Evolutionary conservation across 768 basidiomycete genomes (phyloP).

Genomic region (Udeniomyces megalosporus): DNA sequence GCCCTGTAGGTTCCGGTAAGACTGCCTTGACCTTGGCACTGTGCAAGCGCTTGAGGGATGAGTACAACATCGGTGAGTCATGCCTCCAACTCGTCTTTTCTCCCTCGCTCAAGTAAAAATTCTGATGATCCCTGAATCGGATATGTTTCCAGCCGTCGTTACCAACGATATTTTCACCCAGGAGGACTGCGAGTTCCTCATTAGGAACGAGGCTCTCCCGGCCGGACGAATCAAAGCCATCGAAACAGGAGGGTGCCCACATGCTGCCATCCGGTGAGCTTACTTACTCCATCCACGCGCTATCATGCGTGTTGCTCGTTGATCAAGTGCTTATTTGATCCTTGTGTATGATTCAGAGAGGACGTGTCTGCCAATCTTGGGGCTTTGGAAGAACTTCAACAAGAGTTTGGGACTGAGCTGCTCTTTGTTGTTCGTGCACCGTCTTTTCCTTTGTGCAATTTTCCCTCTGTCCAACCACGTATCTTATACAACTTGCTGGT

Average conservation of each 20-base stretch:
- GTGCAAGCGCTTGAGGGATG: constrained; percentile 59
- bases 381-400: constrained; percentile 84
- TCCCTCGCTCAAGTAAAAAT: background rate
- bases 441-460: background rate
- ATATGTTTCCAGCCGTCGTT: constrained; percentile 56
- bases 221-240: constrained; percentile 69
- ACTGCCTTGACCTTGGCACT: constrained; percentile 84
- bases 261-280: constrained; percentile 78
- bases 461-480: background rate
- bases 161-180: constrained; percentile 99
- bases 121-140: background rate
- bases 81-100: background rate
- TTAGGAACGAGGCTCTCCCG: constrained; percentile 76
- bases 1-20: constrained; percentile 96
- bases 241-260: constrained; percentile 87
- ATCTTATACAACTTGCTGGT: no score
- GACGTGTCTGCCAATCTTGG: constrained; percentile 96
- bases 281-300: background rate
- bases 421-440: constrained; percentile 61
- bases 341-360: constrained; percentile 33
- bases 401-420: constrained; percentile 73
- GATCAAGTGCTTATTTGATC: background rate
- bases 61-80: constrained; percentile 73
- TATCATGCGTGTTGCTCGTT: no score
- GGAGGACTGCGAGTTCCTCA: constrained; percentile 55